Percentiles rank a stretch among this genome's conserved stretches.
These are phyloP conservation scores for Fusarium kyushuense DNA, from an alignment of 2,329 filamentous ascomycete genomes.

Conservation along the genomic window DNA sequence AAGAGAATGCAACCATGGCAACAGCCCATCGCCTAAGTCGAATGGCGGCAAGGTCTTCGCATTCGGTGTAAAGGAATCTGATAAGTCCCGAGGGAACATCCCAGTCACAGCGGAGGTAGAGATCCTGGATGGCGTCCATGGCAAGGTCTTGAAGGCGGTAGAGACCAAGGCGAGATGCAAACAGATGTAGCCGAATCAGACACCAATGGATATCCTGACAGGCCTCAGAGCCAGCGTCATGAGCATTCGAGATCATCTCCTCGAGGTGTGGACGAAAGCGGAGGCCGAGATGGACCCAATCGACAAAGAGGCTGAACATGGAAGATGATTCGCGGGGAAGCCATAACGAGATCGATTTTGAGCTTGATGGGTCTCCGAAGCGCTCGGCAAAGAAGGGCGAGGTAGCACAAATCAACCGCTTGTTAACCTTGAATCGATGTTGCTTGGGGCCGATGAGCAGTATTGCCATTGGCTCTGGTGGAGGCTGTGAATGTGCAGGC, in stretches of 20 bases:
- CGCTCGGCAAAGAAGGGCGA: slow-evolving; percentile 63
- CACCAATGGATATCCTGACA: slow-evolving; percentile 65
- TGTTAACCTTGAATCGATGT: slow-evolving; percentile 58
- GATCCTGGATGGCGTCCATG: slow-evolving; percentile 70
- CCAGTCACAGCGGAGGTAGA: slow-evolving; percentile 70
- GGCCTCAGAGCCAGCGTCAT: slow-evolving; percentile 47
- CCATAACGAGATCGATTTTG: slow-evolving; percentile 53
- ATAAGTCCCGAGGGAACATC: slow-evolving; percentile 66
- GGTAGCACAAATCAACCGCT: slow-evolving; percentile 59
- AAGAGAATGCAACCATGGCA: slow-evolving; percentile 70
- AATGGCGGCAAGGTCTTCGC: slow-evolving; percentile 61
- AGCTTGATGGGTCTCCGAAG: slow-evolving; percentile 53
- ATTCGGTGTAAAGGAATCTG: slow-evolving; percentile 65
- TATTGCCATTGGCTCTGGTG: slow-evolving; percentile 49
- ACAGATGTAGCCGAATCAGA: slow-evolving; percentile 68
- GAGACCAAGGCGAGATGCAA: slow-evolving; percentile 65
- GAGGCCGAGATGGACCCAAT: slow-evolving; percentile 63
- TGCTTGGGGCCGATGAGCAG: slow-evolving; percentile 59
- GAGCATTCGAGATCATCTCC: slow-evolving; percentile 52
- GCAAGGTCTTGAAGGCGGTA: slow-evolving; percentile 65
- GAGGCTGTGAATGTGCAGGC: slow-evolving; percentile 40
- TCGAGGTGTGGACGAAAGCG: slow-evolving; percentile 60
- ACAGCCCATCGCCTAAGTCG: slow-evolving; percentile 70
- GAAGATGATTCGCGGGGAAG: slow-evolving; percentile 61
- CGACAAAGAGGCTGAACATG: slow-evolving; percentile 66